These are phyloP conservation scores for Gossypium gossypioides DNA, from an alignment of 441 rosid genomes.

Conservation along the genomic window DNA sequence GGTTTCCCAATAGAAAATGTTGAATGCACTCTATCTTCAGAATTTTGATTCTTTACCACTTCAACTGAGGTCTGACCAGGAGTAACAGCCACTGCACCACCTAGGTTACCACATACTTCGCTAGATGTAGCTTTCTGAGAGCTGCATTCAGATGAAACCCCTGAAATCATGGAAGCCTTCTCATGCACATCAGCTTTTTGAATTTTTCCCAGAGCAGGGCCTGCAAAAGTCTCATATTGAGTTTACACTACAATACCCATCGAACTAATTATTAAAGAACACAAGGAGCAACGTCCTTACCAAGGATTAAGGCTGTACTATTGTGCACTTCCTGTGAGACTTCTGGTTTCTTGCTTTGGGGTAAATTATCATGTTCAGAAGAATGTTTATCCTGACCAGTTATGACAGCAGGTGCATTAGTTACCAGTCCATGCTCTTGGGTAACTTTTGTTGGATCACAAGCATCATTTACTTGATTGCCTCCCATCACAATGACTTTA, in stretches of 20 bases:
- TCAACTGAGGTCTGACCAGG: slow-evolving; percentile 22
- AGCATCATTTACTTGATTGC: slow-evolving; percentile 29
- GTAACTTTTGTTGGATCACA: slow-evolving; percentile 22
- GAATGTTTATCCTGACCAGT: slow-evolving; percentile 21
- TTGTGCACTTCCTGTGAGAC: slow-evolving; percentile 19
- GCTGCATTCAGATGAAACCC: slow-evolving; percentile 25
- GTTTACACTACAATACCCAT: slow-evolving; percentile 1
- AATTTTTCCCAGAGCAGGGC: slow-evolving; percentile 24
- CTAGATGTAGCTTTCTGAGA: slow-evolving; percentile 21
- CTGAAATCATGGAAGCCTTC: slow-evolving; percentile 29
- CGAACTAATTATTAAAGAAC: not conserved
- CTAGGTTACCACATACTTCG: slow-evolving; percentile 22
- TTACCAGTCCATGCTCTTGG: slow-evolving; percentile 26
- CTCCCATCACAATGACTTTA: slow-evolving; percentile 20
- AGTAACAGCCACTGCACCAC: slow-evolving; percentile 16
- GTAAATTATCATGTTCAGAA: slow-evolving; percentile 15
- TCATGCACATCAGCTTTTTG: slow-evolving; percentile 20
- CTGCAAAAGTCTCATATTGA: slow-evolving; percentile 29
- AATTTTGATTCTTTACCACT: slow-evolving; percentile 21
- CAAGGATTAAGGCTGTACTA: slow-evolving; percentile 16
- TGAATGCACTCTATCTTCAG: slow-evolving; percentile 19
- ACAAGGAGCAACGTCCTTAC: slow-evolving; percentile 20
- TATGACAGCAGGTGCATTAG: slow-evolving; percentile 6
- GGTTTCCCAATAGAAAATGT: slow-evolving; percentile 12
- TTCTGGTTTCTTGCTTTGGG: slow-evolving; percentile 21